Evolutionary conservation across 2,329 filamentous ascomycete species (phyloP).

Genomic region (Bimuria novae-zelandiae): DNA sequence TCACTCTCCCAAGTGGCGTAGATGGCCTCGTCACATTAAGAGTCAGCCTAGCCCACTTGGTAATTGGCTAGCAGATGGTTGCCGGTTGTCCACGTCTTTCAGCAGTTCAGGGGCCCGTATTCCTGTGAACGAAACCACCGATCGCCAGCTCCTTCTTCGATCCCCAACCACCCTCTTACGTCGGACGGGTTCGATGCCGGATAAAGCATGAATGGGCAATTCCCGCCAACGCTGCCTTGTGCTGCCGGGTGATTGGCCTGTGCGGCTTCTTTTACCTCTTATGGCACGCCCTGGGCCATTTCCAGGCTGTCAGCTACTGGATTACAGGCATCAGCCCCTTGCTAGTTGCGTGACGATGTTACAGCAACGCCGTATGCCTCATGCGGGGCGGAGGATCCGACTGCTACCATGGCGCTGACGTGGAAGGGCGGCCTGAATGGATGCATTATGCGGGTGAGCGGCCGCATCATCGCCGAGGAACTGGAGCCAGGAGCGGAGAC

Average conservation of each 20-base stretch:
- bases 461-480: background rate
- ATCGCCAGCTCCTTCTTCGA: background rate
- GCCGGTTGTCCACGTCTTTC: background rate
- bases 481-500: constrained; percentile 1
- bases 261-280: too few relatives aligned
- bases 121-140: background rate
- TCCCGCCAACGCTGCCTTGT: too few relatives aligned
- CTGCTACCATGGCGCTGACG: background rate
- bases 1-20: background rate
- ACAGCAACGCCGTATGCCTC: too few relatives aligned
- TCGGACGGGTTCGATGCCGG: background rate
- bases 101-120: constrained; percentile 7
- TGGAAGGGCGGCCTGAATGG: constrained; percentile 3
- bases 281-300: too few relatives aligned
- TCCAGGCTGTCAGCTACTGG: background rate
- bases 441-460: constrained; percentile 6
- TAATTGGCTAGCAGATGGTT: background rate
- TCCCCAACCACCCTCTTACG: background rate
- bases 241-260: too few relatives aligned
- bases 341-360: too few relatives aligned
- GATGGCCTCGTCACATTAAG: background rate
- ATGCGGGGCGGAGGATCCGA: background rate
- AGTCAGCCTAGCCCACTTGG: too few relatives aligned
- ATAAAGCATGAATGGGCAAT: background rate
- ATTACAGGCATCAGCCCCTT: background rate